These are phyloP conservation scores for Tuber indicum DNA, from an alignment of 495 filamentous ascomycete genomes.

Conservation along the genomic window DNA sequence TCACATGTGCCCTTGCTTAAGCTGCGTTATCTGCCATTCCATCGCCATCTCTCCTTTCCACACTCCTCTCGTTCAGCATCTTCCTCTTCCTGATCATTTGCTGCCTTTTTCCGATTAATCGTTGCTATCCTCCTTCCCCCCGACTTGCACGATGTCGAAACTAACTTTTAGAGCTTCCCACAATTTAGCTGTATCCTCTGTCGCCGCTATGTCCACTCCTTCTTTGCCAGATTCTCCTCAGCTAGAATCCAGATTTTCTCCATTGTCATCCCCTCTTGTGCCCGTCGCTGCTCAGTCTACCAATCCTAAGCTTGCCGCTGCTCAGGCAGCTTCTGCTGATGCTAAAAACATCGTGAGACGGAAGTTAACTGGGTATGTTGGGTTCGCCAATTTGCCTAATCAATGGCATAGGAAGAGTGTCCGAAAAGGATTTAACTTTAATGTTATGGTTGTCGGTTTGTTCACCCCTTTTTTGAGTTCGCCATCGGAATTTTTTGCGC, in stretches of 20 bases:
- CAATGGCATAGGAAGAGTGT: constrained; percentile 99
- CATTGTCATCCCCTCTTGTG: constrained; percentile 47
- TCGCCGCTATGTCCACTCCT: constrained; percentile 20
- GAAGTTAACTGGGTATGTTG: constrained; percentile 97
- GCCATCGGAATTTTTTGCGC: constrained; percentile 2
- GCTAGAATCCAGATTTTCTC: constrained; percentile 51
- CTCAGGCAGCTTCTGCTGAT: constrained; percentile 68
- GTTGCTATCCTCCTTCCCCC: constrained; percentile 12
- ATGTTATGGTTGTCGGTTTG: constrained; percentile 98
- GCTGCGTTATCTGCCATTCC: constrained; percentile 18
- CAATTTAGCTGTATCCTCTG: constrained; percentile 16
- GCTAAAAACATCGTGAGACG: constrained; percentile 96
- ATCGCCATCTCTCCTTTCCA: background rate
- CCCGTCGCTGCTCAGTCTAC: constrained; percentile 61
- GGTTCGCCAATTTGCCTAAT: constrained; percentile 97
- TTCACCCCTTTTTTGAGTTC: constrained; percentile 27
- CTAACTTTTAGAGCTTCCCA: constrained; percentile 27
- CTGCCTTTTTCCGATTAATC: constrained; percentile 8
- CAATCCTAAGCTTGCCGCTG: constrained; percentile 69
- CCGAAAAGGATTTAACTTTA: constrained; percentile 99
- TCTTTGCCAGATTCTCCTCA: constrained; percentile 54
- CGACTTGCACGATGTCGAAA: constrained; percentile 23
- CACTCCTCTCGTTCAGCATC: constrained; percentile 25
- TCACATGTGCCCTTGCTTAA: constrained; percentile 31
- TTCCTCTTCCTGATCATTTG: constrained; percentile 13